Percentiles rank a stretch among this genome's conserved stretches.
Conservation (phyloP, 148 eudicot genomes). For the Chenopodium quinoa region DNA sequence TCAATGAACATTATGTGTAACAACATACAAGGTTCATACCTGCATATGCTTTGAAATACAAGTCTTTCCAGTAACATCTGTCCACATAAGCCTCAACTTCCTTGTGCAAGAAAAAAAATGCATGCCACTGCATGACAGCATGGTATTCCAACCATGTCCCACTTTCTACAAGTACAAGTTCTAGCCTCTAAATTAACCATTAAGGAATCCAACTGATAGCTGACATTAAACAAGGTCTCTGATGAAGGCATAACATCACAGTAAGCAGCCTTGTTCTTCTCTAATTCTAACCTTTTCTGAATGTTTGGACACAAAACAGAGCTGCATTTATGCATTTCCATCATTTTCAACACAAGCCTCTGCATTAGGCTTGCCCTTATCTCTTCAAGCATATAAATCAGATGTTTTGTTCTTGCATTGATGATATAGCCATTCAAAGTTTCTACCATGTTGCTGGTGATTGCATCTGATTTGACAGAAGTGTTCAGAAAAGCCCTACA, state of each 20-base stretch:
- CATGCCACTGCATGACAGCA: not conserved
- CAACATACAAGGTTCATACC: too few species aligned
- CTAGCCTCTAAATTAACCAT: too few species aligned
- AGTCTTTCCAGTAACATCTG: not conserved
- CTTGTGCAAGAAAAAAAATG: not conserved
- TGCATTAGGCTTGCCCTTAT: not conserved
- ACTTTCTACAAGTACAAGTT: not conserved
- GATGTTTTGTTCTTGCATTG: not conserved
- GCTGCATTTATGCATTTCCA: not conserved
- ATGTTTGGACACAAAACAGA: not conserved
- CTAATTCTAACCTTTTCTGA: not conserved
- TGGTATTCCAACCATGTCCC: not conserved
- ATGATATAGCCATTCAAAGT: not conserved
- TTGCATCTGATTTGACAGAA: not conserved
- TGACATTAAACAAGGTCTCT: not conserved
- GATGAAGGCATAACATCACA: not conserved
- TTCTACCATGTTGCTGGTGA: not conserved
- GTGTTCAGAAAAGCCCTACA: not conserved
- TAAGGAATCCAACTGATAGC: not conserved
- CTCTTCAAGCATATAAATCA: not conserved
- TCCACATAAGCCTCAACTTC: not conserved
- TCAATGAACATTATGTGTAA: too few species aligned
- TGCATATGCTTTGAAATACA: too few species aligned
- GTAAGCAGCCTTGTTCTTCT: not conserved
- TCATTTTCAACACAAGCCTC: not conserved